Base-by-base conservation (phyloP, 805 yeast species). In the Cyberlindnera petersonii region DNA sequence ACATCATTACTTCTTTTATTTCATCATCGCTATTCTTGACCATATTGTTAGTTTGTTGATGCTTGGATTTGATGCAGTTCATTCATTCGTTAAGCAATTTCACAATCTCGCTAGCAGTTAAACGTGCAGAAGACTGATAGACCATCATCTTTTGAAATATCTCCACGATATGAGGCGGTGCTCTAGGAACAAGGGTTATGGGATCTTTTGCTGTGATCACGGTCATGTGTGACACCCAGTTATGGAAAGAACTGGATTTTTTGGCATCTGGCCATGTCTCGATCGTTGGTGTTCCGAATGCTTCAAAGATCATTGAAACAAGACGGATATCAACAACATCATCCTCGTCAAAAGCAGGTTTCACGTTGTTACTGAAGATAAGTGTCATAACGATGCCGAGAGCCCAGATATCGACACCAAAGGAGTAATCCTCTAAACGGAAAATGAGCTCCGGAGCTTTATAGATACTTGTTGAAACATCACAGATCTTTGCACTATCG, bases 391-490 rank as follows among this genome's bases (percentile, higher is more conserved):
- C 52, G 9, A 86, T 71, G 0, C 86, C 94, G 15, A 75, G 55
- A 1, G 84, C 65, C 95, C 95, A 86, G 13, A 83, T 65, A 50
- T 86, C 95, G 8, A 85, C 64, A 27, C 69, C 75, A 26, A 53
- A 56, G 3, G 71, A 61, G 52, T 86, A 86, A 43, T 68, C 64
- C 1, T 64, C 45, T n/a, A 73, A 60, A 0, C 86, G 84, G 35
- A 83, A 71, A 29, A 85, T 63, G 33, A 82, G 60, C 52, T 86
- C 95, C 0, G 94, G 91, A 0, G 93, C 79, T 43, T 82, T 78
- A 60, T 75, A 86, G 24, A 68, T 67, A 2, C 81, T 79, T 0
- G 89, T 80, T 16, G 82, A 71, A 4, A 86, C 48, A 47, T 76
- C 84, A n/a, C 72, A 66, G 41, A 70, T 65, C 47, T 71, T 71